Evolutionary conservation across 768 basidiomycete species (phyloP), one percentile per base, ranked within the genome.

Genomic region (Agrocybe praecox): DNA sequence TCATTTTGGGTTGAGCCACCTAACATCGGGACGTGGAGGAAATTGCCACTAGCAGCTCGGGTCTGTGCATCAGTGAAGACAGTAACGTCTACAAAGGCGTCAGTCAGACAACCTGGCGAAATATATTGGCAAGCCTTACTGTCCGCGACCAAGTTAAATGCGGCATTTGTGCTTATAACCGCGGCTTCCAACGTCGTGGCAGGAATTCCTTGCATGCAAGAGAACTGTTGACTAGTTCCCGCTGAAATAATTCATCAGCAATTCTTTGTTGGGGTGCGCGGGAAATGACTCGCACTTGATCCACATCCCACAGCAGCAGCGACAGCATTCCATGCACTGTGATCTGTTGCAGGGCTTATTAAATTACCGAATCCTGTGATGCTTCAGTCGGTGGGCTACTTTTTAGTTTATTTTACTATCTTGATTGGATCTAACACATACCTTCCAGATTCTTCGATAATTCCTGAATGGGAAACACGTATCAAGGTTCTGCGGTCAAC

Each of bases 401-500:
- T 11, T 46, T 15, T 17, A 46, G n/a, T 4, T 29, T 9, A 29
- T 29, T 29, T 29, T 29, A 5, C 9, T 29, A 4, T 40, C 6
- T 6, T 40, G 6, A n/a, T 40, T 14, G 36, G 42, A 12, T 42
- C 33, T 46, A 11, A 36, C 9, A 10, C 2, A 18, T 51, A 73
- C 75, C 62, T 74, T 66, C 74, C 75, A 40, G 75, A 76, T 55
- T 73, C 62, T 49, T 73, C 65, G 36, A 76, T 75, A n/a, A 73
- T 61, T 42, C 74, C 70, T 72, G 42, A 6, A 44, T 43, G 8
- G 5, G 29, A 44, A 46, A 49, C 21, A 34, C 10, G 42, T 34
- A 18, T 15, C 10, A 21, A 21, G 17, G 46, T n/a, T 40, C 36
- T 29, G 26, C 9, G 36, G 52, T 23, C n/a, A 10, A 14, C 51